phyloP scores from a whole-genome alignment of 306 rosid species.

The Prunus mume region DNA sequence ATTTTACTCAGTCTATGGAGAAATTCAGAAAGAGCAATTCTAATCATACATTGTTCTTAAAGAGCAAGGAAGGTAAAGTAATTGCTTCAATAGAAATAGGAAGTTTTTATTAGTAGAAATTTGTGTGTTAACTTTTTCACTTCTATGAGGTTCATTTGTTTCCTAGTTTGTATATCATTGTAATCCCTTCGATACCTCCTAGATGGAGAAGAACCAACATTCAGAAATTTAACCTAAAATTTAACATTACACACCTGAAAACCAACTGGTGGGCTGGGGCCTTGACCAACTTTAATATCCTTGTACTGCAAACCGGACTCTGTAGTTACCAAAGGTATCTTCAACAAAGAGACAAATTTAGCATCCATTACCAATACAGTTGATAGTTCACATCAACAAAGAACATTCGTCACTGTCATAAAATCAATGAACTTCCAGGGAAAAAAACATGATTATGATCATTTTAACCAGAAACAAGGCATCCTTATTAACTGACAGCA shows the following conservation, averaged over 20 bases:
- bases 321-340: slow-evolving; percentile 85
- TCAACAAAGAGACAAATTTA: slow-evolving; percentile 28
- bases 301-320: slow-evolving; percentile 89
- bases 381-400: background rate
- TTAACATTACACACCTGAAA: slow-evolving; percentile 62
- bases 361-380: background rate
- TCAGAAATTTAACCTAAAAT: too few relatives aligned
- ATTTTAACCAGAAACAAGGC: background rate
- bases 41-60: too few relatives aligned
- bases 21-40: too few relatives aligned
- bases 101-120: too few relatives aligned
- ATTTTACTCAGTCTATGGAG: too few relatives aligned
- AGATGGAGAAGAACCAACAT: too few relatives aligned
- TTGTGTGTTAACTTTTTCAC: too few relatives aligned
- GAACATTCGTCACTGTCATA: background rate
- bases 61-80: too few relatives aligned
- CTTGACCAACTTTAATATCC: slow-evolving; percentile 83
- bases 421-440: background rate
- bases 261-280: slow-evolving; percentile 92
- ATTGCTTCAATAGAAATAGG: too few relatives aligned
- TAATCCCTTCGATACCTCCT: too few relatives aligned
- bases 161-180: too few relatives aligned
- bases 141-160: too few relatives aligned
- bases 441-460: background rate
- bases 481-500: background rate